Base-by-base conservation (phyloP, 768 basidiomycete species). In the Podaxis sp. region DNA sequence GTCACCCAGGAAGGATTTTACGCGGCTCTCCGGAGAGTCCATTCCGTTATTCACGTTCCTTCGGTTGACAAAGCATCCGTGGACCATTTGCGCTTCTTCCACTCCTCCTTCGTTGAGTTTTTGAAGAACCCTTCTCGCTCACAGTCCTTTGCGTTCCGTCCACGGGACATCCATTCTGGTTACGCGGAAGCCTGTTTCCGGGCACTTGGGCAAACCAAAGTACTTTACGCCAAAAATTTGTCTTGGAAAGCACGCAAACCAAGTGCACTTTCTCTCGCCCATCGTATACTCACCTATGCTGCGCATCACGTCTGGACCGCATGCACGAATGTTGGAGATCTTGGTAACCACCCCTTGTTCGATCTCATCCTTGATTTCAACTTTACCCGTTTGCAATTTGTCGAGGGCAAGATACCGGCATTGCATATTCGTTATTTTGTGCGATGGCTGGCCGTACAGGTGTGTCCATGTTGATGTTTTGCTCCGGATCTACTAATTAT, bases 261-360 rank as follows among this genome's bases (percentile, higher is more conserved):
- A 13, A 50, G 38, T 3, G 38, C 38, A 6, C 33, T 60, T 3
- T 33, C 53, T 22, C 11, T 61, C 13, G 59, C 53, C 5, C 27
- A 61, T 17, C 59, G 36, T 9, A 37, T 54, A 15, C 41, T 55
- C 5, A 47, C 53, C 17, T 61, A 47, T 46, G 37, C 38, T 47
- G 59, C 59, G 4, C 33, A 19, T 13, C 24, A 53, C 36, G 59
- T 54, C 25, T 61, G 53, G 53, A 41, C 15, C 5, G 59, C 59
- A 7, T 61, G 59, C 22, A 29, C 24, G 2, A 61, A 33, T 4
- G 27, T 33, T 24, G 59, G 19, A 1, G 53, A 61, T 8, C 51
- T 24, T 33, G 40, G 27, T 29, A 41, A 46, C n/a, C 24, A 33
- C 11, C 3, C 22, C 3, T 12, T 50, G 24, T 27, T 50, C 11